Evolutionary conservation across 148 eudicot genomes (phyloP).

Genomic region (Arctostaphylos glauca): DNA sequence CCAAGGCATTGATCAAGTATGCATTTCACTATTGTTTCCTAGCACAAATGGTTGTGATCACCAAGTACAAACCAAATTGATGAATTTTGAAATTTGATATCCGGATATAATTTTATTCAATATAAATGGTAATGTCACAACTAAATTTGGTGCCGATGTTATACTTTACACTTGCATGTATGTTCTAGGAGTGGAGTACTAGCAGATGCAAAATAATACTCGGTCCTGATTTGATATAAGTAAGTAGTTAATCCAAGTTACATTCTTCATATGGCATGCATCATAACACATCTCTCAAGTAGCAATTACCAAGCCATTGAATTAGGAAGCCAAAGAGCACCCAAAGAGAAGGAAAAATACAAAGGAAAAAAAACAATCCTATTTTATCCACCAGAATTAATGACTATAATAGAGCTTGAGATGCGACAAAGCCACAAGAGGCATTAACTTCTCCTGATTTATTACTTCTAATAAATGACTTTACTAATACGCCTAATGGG

Average conservation of each 20-base stretch:
- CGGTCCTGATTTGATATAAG: neutral
- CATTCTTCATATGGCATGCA: neutral
- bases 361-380: neutral
- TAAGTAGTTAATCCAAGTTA: neutral
- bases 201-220: neutral
- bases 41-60: neutral
- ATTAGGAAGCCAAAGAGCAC: neutral
- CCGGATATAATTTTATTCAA: neutral
- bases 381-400: neutral
- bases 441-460: neutral
- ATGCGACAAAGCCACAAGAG: neutral
- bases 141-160: neutral
- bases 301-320: neutral
- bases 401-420: neutral
- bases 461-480: conserved; percentile 5
- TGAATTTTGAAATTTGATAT: neutral
- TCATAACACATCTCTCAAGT: neutral
- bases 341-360: neutral
- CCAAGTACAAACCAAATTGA: neutral
- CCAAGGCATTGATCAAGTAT: neutral
- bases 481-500: neutral
- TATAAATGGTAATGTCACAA: no score
- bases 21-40: neutral
- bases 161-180: neutral
- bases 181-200: neutral